Percentiles rank a stretch among this genome's conserved stretches.
These are phyloP conservation scores for Bromus sterilis DNA, from an alignment of 176 grass and related monocot species.

Conservation along the genomic window DNA sequence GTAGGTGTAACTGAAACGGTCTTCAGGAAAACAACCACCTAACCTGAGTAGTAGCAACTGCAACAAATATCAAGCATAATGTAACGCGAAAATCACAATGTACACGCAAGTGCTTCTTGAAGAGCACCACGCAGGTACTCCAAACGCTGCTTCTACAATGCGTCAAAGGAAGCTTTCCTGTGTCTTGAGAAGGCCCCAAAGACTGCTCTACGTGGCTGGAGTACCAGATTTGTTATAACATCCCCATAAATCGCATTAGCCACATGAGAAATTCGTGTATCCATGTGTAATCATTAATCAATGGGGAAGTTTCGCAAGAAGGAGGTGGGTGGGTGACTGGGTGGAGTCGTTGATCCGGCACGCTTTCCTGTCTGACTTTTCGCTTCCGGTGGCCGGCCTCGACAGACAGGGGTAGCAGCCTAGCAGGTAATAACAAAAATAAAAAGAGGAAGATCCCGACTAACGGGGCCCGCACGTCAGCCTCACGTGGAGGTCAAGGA, in stretches of 20 bases:
- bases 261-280: not conserved
- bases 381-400: not conserved
- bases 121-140: not conserved
- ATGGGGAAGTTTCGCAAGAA: not conserved
- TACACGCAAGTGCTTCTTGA: not conserved
- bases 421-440: not conserved
- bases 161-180: not conserved
- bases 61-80: not conserved
- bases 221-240: not conserved
- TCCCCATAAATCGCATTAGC: not conserved
- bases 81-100: not conserved
- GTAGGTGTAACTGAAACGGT: not conserved
- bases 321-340: not conserved
- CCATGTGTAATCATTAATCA: not conserved
- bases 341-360: not conserved
- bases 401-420: not conserved
- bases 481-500: slow-evolving; percentile 19
- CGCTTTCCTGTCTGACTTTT: slow-evolving; percentile 33
- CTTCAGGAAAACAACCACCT: not conserved
- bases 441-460: not conserved
- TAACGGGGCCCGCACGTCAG: slow-evolving; percentile 16
- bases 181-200: not conserved
- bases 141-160: not conserved
- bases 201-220: not conserved
- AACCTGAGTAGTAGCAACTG: not conserved